Percentiles rank a stretch among this genome's conserved stretches.
These are phyloP conservation scores for Hypoxylon subgilvum DNA, from an alignment of 495 filamentous ascomycete genomes.

Conservation along the genomic window DNA sequence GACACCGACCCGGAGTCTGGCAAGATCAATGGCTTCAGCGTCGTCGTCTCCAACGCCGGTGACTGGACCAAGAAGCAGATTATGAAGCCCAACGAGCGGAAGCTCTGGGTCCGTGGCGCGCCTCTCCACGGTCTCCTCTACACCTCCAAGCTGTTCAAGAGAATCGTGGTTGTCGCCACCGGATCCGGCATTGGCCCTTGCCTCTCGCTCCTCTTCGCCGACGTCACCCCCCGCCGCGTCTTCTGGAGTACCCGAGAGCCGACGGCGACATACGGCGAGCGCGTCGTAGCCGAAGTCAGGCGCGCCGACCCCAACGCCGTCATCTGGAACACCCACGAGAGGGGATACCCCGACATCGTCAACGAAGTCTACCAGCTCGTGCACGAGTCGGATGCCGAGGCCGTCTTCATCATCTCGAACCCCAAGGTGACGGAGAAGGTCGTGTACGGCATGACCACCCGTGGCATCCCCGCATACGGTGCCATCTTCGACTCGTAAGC, in stretches of 20 bases:
- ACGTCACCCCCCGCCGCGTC: conserved; percentile 50
- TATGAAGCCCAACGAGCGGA: conserved; percentile 58
- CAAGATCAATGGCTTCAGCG: conserved; percentile 65
- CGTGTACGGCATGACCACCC: conserved; percentile 73
- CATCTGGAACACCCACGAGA: conserved; percentile 56
- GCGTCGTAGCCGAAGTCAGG: conserved; percentile 51
- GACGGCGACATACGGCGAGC: conserved; percentile 51
- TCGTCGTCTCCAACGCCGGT: conserved; percentile 79
- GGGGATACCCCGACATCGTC: conserved; percentile 57
- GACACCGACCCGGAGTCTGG: conserved; percentile 52
- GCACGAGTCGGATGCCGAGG: conserved; percentile 56
- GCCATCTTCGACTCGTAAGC: conserved; percentile 79
- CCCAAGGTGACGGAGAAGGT: conserved; percentile 72
- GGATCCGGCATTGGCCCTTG: conserved; percentile 82
- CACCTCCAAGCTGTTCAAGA: conserved; percentile 70
- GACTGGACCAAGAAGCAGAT: conserved; percentile 79
- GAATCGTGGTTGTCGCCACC: conserved; percentile 77
- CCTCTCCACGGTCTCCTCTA: conserved; percentile 73
- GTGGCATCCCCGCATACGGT: conserved; percentile 74
- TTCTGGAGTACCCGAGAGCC: conserved; percentile 59
- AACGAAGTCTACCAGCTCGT: conserved; percentile 60
- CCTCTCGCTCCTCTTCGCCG: conserved; percentile 56
- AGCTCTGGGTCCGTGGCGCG: conserved; percentile 62
- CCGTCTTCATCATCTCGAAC: conserved; percentile 79
- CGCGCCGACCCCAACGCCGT: conserved; percentile 54